A percentile compares a stretch with the other conserved stretches of the same genome.
These are phyloP conservation scores for Geosmithia morbida DNA, from an alignment of 2,329 filamentous ascomycete species.

Conservation along the genomic window DNA sequence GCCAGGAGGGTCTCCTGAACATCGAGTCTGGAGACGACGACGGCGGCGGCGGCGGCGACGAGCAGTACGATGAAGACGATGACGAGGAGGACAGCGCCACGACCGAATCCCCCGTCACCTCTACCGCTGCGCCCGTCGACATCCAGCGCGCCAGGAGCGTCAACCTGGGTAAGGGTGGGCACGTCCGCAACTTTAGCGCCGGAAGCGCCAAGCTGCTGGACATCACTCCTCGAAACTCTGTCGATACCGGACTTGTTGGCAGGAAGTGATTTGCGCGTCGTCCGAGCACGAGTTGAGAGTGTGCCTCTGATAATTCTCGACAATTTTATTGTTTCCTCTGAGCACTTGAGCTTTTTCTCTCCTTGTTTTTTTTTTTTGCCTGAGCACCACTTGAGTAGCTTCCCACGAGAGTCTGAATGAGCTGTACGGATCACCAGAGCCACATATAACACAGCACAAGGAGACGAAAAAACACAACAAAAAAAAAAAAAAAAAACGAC, in stretches of 20 bases:
- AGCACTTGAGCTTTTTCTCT: too few relatives aligned
- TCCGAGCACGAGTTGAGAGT: background rate
- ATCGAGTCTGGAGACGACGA: slow-evolving; percentile 19
- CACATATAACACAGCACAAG: too few relatives aligned
- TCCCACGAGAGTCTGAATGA: background rate
- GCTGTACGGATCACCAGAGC: background rate
- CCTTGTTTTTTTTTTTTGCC: too few relatives aligned
- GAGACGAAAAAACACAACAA: too few relatives aligned
- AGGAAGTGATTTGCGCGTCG: background rate
- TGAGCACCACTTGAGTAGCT: background rate
- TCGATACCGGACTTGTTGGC: background rate
- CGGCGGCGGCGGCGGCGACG: slow-evolving; percentile 14
- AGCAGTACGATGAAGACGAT: slow-evolving; percentile 2
- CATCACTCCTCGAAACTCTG: slow-evolving; percentile 40
- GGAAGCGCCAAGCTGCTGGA: slow-evolving; percentile 66
- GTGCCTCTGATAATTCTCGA: too few relatives aligned
- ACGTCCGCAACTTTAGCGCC: slow-evolving; percentile 59
- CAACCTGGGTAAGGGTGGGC: slow-evolving; percentile 42
- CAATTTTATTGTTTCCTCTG: too few relatives aligned
- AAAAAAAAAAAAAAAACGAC: too few relatives aligned
- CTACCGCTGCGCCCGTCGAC: slow-evolving; percentile 18
- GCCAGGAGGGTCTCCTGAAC: slow-evolving; percentile 36
- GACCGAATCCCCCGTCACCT: slow-evolving; percentile 12
- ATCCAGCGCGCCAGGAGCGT: slow-evolving; percentile 57
- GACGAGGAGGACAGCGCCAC: slow-evolving; percentile 8